Evolutionary conservation across 192 early-diverging fungal genomes (phyloP).

Genomic region (Linnemannia elongata): DNA sequence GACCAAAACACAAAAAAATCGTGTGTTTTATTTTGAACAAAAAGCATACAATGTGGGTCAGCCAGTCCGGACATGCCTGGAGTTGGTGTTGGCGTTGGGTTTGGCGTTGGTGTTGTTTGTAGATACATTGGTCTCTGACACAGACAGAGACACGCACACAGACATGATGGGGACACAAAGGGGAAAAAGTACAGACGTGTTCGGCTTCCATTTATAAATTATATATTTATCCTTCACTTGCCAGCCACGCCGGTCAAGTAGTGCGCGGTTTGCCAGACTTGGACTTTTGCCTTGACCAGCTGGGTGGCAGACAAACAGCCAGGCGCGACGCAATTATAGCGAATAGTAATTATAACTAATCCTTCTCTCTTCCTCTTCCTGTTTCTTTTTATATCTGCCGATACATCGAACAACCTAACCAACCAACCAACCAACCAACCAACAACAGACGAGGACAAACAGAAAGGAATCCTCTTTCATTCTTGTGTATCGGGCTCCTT

Average conservation of each 20-base stretch:
- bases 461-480: neutral
- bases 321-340: neutral
- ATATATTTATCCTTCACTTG: neutral
- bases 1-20: neutral
- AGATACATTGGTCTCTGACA: neutral
- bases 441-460: no score
- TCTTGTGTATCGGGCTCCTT: conserved; percentile 6
- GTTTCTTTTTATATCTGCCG: neutral
- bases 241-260: neutral
- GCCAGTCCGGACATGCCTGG: neutral
- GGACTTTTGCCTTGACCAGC: neutral
- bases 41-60: neutral
- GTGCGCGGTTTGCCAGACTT: conserved; percentile 3
- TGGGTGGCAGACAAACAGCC: no score
- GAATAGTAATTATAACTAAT: neutral
- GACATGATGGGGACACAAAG: neutral
- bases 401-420: no score
- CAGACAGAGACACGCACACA: neutral
- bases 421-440: neutral
- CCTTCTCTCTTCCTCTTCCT: neutral
- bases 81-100: neutral
- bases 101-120: neutral
- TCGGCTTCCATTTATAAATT: conserved; percentile 5
- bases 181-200: neutral
- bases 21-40: neutral